Conservation (phyloP, 2,329 filamentous ascomycete genomes). For the Colletotrichum australisinense region DNA sequence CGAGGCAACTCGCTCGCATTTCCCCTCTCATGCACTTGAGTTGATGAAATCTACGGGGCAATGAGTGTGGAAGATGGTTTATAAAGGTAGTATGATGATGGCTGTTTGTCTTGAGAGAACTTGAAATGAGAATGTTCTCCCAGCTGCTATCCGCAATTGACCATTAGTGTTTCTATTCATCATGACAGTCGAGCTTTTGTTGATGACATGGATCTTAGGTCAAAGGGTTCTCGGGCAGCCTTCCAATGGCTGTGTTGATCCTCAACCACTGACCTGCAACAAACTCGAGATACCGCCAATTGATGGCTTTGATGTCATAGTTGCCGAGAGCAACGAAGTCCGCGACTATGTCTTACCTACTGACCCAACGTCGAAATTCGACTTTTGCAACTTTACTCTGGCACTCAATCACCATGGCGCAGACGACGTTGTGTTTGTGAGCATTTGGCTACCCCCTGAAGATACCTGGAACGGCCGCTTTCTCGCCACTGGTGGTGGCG, state of each 20-base stretch:
- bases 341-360: neutral
- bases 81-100: no score
- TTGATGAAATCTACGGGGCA: neutral
- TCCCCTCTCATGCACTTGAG: neutral
- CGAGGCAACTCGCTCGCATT: neutral
- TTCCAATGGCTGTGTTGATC: neutral
- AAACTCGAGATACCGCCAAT: neutral
- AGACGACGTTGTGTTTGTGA: constrained; percentile 34
- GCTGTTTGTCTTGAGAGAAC: neutral
- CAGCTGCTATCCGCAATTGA: no score
- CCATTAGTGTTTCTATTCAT: neutral
- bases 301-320: neutral
- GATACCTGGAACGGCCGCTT: constrained; percentile 40
- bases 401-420: constrained; percentile 28
- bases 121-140: no score
- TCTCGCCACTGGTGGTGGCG: constrained; percentile 37
- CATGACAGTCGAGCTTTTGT: neutral
- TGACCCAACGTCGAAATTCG: neutral
- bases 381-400: constrained; percentile 38
- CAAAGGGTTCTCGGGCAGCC: neutral
- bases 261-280: neutral
- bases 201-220: neutral
- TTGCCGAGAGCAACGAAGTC: neutral
- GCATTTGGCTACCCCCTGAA: constrained; percentile 35
- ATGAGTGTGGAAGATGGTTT: no score